Evolutionary conservation across 208 protist genomes (phyloP), one percentile per base, ranked within the genome.

Genomic region (Trypanosoma cruzi): DNA sequence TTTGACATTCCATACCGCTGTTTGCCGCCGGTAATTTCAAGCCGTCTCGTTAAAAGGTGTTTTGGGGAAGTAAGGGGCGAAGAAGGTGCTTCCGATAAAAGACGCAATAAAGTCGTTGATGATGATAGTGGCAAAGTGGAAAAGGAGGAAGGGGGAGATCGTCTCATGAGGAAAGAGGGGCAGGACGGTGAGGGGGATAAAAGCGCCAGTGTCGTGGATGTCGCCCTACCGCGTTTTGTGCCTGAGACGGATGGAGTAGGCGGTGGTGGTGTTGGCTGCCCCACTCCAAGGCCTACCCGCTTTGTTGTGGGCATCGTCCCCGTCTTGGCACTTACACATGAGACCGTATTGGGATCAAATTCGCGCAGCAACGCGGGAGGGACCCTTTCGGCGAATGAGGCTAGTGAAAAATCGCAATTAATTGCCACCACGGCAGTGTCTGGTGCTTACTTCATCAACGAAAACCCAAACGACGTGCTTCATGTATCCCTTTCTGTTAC

Each of bases 401-500:
- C 7, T 4, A 36, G 1, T 1, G 28, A 57, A 26, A 29, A 57
- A 26, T 34, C 20, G 32, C 49, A 56, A 14, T 57, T 32, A 44
- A 28, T 28, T 8, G 31, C 32, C 32, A 40, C 61, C 10, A 16
- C 46, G n/a, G 42, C n/a, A 34, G 2, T 40, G 42, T 36, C 32
- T 36, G 42, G 36, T 32, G 52, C 4, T n/a, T 11, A 34, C 22
- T 18, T 40, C 26, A 37, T 4, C 20, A 61, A 48, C 26, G 42
- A 69, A n/a, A 26, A 11, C 32, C 20, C n/a, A 29, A 16, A 13
- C 16, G 57, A 61, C 26, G 37, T 61, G 22, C 14, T 71, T 7
- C 56, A 56, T 46, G 62, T 75, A 18, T 75, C 63, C 18, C 44
- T 75, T 44, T 70, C 71, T 53, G 46, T 75, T 5, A 31, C 62